Conservation (phyloP, 2,329 filamentous ascomycete genomes). For the Xylariomycetidae sp. region DNA sequence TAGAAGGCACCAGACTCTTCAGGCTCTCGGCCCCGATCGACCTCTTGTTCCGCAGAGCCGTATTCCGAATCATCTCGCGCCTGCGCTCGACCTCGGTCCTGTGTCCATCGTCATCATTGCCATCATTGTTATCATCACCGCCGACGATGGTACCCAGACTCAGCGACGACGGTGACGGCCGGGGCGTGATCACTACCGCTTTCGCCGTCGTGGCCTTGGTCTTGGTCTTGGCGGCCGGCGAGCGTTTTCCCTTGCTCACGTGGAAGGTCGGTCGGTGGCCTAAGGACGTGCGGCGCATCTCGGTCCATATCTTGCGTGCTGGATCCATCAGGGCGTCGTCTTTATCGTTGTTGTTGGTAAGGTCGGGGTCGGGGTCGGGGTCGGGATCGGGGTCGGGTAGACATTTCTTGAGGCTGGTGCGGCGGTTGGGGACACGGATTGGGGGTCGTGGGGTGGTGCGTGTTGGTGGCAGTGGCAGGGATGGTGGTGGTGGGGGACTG, state of each 20-base stretch:
- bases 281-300: constrained; percentile 21
- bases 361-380: neutral
- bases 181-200: too few species aligned
- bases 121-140: too few species aligned
- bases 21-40: constrained; percentile 25
- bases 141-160: too few species aligned
- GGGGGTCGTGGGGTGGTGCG: neutral
- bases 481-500: neutral
- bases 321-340: constrained; percentile 17
- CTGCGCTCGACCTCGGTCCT: constrained; percentile 15
- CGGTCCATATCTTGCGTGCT: constrained; percentile 25
- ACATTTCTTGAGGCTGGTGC: constrained; percentile 5
- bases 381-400: constrained; percentile 6
- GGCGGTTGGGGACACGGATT: neutral
- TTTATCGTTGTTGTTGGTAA: too few species aligned
- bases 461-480: neutral
- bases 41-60: constrained; percentile 22
- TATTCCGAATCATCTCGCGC: constrained; percentile 18
- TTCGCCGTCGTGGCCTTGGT: too few species aligned
- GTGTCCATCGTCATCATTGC: too few species aligned
- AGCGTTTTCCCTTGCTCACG: constrained; percentile 10
- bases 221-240: constrained; percentile 7
- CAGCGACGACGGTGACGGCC: too few species aligned
- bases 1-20: constrained; percentile 25
- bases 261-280: constrained; percentile 11